Percentiles rank a stretch among this genome's conserved stretches.
Conservation (phyloP, 1,284 basidiomycete species). For the Ceratobasidium sp. region DNA sequence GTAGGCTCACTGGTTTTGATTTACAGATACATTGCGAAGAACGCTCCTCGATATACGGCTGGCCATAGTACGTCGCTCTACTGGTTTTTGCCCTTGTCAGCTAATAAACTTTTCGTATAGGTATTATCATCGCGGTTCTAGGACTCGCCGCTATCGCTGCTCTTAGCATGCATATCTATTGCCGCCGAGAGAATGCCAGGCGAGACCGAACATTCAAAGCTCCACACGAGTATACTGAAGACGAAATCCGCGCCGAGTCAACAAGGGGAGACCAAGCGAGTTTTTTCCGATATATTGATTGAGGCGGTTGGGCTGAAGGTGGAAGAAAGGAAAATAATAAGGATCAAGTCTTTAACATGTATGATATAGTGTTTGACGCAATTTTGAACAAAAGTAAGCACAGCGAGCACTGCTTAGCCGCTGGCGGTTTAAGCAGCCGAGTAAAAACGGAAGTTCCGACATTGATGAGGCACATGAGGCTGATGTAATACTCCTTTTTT, state of each 20-base stretch:
- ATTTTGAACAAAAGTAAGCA: too few species aligned
- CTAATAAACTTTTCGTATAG: neutral
- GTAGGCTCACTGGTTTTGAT: too few species aligned
- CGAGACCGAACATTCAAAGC: conserved; percentile 12
- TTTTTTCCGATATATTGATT: conserved; percentile 36
- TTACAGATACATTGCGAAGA: conserved; percentile 29
- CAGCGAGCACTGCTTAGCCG: too few species aligned
- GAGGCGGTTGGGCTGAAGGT: neutral
- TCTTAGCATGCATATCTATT: conserved; percentile 29
- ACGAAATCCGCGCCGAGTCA: conserved; percentile 3
- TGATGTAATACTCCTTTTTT: too few species aligned
- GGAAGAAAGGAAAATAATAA: neutral
- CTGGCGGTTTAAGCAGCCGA: too few species aligned
- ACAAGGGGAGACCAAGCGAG: conserved; percentile 22
- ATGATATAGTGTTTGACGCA: too few species aligned
- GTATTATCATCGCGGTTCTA: conserved; percentile 25
- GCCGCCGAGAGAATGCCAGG: conserved; percentile 6
- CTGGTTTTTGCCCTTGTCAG: neutral
- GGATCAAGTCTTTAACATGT: too few species aligned
- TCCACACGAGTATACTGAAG: conserved; percentile 22
- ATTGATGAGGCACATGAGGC: too few species aligned
- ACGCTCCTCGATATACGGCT: conserved; percentile 22
- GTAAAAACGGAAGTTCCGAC: too few species aligned
- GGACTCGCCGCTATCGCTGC: neutral
- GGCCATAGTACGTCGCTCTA: conserved; percentile 11